Base-by-base conservation (phyloP, 2,329 filamentous ascomycete species). In the Cryphonectria naterciae region DNA sequence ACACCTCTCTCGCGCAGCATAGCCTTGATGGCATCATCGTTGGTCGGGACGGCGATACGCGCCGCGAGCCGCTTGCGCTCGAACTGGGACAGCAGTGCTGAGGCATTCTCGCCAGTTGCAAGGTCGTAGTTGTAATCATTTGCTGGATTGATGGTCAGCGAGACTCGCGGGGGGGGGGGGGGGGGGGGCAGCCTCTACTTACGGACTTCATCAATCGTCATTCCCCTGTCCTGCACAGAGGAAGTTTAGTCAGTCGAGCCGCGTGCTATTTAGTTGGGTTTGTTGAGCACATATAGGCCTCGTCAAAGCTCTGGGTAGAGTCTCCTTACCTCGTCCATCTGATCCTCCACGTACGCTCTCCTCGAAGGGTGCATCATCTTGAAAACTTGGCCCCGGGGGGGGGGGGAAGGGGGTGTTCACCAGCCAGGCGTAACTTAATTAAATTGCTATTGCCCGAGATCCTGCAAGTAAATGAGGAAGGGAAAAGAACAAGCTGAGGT, bases 301-400 rank as follows among this genome's bases (percentile, higher is more conserved):
- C 67, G 61, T 67, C 41, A 65, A 68, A 68, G 46, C 25, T 56
- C 41, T 56, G 67, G 68, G 68, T 71, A 68, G 69, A 11, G 70
- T 41, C 68, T 66, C 77, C 88, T 85, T 86, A 92, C 91, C 85
- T 91, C 87, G 68, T 86, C 82, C 78, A 89, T 85, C 60, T 85
- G 90, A 79, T 98, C 95, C 86, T 98, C 95, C 74, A 98, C 94
- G 81, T 97, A 98, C 58, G 95, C 95, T 82, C 95, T 92, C 75
- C 96, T 89, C 80, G 95, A 90, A 71, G 95, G 95, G 85, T 98
- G 95, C 84, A 97, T 90, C 84, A 87, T 89, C 74, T 77, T 84
- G 81, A 54, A 67, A 52, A 54, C 41, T 11, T 49, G 56, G 28
- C n/a, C 22, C 35, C 19, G 11, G 17, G 13, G 22, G 5, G 37